Conservation (phyloP, 1,284 basidiomycete species). For the Afroboletus lepidellus region DNA sequence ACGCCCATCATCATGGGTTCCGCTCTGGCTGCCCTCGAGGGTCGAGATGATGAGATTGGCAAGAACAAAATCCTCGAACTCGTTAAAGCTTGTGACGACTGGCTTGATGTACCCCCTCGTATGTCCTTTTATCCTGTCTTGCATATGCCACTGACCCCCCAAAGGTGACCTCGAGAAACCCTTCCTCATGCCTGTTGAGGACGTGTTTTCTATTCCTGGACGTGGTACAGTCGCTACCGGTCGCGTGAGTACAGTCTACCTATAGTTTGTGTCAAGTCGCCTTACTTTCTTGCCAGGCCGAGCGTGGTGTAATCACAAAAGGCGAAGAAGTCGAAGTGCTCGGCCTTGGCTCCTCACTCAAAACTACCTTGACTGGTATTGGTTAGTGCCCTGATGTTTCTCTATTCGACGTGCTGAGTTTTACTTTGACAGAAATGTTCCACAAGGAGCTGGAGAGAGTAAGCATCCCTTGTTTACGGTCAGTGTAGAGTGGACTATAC, state of each 20-base stretch:
- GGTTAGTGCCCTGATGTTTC: slow-evolving; percentile 47
- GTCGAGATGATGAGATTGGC: slow-evolving; percentile 79
- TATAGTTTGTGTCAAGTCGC: neutral
- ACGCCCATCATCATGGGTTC: slow-evolving; percentile 98
- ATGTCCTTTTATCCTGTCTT: slow-evolving; percentile 35
- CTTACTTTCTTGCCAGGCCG: slow-evolving; percentile 55
- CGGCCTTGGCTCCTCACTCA: slow-evolving; percentile 81
- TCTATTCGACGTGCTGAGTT: slow-evolving; percentile 10
- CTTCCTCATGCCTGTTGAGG: slow-evolving; percentile 96
- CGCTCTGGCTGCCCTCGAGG: slow-evolving; percentile 93
- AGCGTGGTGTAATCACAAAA: slow-evolving; percentile 92
- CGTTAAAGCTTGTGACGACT: slow-evolving; percentile 86
- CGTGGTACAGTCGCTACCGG: slow-evolving; percentile 98
- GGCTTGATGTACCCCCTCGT: slow-evolving; percentile 95
- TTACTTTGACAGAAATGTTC: slow-evolving; percentile 82
- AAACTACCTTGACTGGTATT: slow-evolving; percentile 96
- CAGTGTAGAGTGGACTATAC: neutral
- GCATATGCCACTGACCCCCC: neutral
- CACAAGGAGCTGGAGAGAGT: slow-evolving; percentile 98
- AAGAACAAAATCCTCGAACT: slow-evolving; percentile 82
- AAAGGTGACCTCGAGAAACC: slow-evolving; percentile 95
- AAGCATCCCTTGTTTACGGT: slow-evolving; percentile 21
- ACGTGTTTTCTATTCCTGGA: slow-evolving; percentile 97
- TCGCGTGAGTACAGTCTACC: slow-evolving; percentile 47
- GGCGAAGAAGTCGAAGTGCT: slow-evolving; percentile 94